These are phyloP conservation scores for Bacidia rubella DNA, from an alignment of 495 filamentous ascomycete genomes.

Conservation along the genomic window DNA sequence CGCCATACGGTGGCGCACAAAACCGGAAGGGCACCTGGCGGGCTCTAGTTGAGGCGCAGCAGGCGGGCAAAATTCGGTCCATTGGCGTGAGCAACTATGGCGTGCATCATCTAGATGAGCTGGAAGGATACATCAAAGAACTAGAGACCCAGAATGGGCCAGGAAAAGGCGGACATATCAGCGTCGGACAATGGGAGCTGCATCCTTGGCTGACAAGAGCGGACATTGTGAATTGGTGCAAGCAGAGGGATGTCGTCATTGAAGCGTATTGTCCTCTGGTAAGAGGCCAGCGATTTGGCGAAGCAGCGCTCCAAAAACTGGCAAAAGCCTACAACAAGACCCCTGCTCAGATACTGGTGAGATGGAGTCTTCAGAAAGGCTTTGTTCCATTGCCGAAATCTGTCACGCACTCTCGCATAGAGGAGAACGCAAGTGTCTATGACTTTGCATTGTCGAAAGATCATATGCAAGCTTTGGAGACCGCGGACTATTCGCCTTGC, in stretches of 20 bases:
- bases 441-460: conserved; percentile 61
- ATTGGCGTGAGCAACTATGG: conserved; percentile 45
- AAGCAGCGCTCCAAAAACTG: conserved; percentile 45
- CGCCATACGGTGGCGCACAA: conserved; percentile 40
- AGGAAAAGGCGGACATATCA: conserved; percentile 54
- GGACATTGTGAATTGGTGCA: conserved; percentile 67
- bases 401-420: conserved; percentile 50
- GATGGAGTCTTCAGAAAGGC: conserved; percentile 79
- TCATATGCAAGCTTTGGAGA: conserved; percentile 44
- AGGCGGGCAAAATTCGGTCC: conserved; percentile 37
- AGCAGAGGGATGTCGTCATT: conserved; percentile 51
- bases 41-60: conserved; percentile 41
- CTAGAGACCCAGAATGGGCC: conserved; percentile 42
- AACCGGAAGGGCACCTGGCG: conserved; percentile 38
- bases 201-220: conserved; percentile 75
- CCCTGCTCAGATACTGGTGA: conserved; percentile 62
- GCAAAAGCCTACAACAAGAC: conserved; percentile 59
- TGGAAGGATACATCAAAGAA: conserved; percentile 62
- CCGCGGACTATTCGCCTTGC: conserved; percentile 43
- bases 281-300: conserved; percentile 49
- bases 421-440: conserved; percentile 65
- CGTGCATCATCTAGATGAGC: conserved; percentile 41
- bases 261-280: conserved; percentile 76
- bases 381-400: conserved; percentile 68
- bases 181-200: conserved; percentile 77